Base-by-base conservation (phyloP, 441 rosid genomes). In the Euphorbia schlechtendalii region DNA sequence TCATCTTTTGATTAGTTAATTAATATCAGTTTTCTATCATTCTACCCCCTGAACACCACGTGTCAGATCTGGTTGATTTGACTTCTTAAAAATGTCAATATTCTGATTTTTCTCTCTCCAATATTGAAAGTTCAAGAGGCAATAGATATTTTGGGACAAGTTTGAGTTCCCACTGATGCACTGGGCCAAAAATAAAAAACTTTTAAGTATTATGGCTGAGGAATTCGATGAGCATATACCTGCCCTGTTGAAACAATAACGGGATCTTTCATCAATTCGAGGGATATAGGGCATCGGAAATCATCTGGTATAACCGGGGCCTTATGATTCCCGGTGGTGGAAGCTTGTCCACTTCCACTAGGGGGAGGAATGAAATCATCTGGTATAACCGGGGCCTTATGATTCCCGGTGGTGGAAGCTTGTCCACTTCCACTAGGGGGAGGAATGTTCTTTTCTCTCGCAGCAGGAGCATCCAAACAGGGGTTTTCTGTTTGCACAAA, bases 161-260 rank as follows among this genome's bases (percentile, higher is more conserved):
- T 36, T 36, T 36, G 40, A 9, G 40, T 4, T 4, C 5, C 40
- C 9, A 36, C 40, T 36, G 40, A 36, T 36, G 5, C 9, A 36
- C 9, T 36, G 5, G 9, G 40, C 40, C 40, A 3, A 36, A 36
- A 9, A 36, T 3, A 36, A 36, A 36, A 3, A 36, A 38, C 61
- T 48, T 49, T 58, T 46, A 53, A 32, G 32, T 49, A 56, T 28
- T 27, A 34, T 27, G 56, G 61, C 69, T 45, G 53, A 76, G 51
- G 53, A 69, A 64, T 63, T 51, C 56, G 60, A 74, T 56, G 68
- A 41, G 69, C 63, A 54, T 60, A 40, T 84, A 93, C 97, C 92
- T 93, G 94, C 63, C 98, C 97, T 40, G 96, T 86, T 38, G 98
- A 90, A 68, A 93, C 98, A 78, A 93, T 93, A 61, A 90, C 96